Conservation (phyloP, 2,329 filamentous ascomycete genomes). For the Ophiostoma sp. region DNA sequence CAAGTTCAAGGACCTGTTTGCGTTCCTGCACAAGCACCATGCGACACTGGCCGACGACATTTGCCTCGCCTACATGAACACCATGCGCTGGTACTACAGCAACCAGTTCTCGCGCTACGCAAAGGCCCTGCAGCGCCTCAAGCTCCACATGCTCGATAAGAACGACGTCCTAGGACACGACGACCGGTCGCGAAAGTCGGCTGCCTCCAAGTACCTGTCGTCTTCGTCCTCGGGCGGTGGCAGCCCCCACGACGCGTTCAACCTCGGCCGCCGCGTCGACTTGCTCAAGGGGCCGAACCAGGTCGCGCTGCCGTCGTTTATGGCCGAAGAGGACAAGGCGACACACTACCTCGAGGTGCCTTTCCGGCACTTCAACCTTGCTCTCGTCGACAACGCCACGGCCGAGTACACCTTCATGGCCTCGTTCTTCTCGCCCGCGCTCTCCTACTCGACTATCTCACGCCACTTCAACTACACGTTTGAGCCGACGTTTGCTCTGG, state of each 20-base stretch:
- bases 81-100: slow-evolving; percentile 97
- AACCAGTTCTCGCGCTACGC: slow-evolving; percentile 88
- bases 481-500: slow-evolving; percentile 80
- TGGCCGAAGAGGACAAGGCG: slow-evolving; percentile 79
- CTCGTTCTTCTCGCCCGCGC: slow-evolving; percentile 75
- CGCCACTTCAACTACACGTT: slow-evolving; percentile 85
- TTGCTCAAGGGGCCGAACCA: slow-evolving; percentile 68
- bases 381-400: slow-evolving; percentile 86
- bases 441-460: slow-evolving; percentile 70
- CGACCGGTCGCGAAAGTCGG: slow-evolving; percentile 42
- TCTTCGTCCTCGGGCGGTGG: background rate
- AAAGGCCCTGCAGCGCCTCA: slow-evolving; percentile 75
- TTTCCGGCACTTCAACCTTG: slow-evolving; percentile 92
- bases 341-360: slow-evolving; percentile 81
- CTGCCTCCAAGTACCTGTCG: slow-evolving; percentile 37
- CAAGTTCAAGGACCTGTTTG: slow-evolving; percentile 79
- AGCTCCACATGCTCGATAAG: slow-evolving; percentile 74
- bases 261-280: slow-evolving; percentile 79
- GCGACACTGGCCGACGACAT: slow-evolving; percentile 83
- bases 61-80: slow-evolving; percentile 89
- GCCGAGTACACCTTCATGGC: slow-evolving; percentile 93
- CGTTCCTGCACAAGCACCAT: slow-evolving; percentile 78
- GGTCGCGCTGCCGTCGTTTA: slow-evolving; percentile 74
- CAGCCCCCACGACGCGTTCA: slow-evolving; percentile 74
- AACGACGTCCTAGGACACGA: slow-evolving; percentile 79